A percentile compares a stretch with the other conserved stretches of the same genome.
phyloP scores from a whole-genome alignment of 257 asterid species.

The Solanum microdontum region DNA sequence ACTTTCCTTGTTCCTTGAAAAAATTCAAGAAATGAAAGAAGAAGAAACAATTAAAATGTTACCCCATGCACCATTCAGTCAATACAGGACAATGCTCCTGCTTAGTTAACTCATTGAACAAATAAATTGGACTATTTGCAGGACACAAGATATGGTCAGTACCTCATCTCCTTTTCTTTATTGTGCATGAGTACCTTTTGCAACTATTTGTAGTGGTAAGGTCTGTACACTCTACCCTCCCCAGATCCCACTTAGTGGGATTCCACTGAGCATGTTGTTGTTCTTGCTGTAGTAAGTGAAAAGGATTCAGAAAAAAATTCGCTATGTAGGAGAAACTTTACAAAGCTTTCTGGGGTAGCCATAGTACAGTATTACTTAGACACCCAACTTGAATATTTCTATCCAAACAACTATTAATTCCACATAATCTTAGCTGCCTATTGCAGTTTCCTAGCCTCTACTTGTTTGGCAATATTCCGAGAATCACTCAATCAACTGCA shows the following conservation, averaged over 20 bases:
- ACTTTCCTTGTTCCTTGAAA: not conserved
- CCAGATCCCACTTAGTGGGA: too few species aligned
- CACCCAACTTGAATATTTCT: too few species aligned
- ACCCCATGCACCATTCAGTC: not conserved
- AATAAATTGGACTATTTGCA: not conserved
- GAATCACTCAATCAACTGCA: too few species aligned
- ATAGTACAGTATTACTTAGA: not conserved
- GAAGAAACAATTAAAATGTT: not conserved
- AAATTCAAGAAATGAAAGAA: too few species aligned
- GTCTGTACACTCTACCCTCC: not conserved
- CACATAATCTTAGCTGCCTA: too few species aligned
- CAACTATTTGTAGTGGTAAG: not conserved
- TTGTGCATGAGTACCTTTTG: not conserved
- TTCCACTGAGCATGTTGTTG: too few species aligned
- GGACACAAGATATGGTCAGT: not conserved
- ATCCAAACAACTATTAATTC: too few species aligned
- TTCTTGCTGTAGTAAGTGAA: too few species aligned
- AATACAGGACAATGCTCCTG: not conserved
- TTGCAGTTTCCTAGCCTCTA: too few species aligned
- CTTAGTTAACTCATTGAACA: not conserved
- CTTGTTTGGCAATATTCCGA: too few species aligned
- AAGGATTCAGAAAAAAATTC: too few species aligned
- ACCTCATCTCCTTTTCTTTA: not conserved
- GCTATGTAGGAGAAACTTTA: too few species aligned
- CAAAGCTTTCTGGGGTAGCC: not conserved